A percentile compares a stretch with the other conserved stretches of the same genome.
Conservation (phyloP, 1,139 yeast genomes). For the Nakaseomyces sp. region DNA sequence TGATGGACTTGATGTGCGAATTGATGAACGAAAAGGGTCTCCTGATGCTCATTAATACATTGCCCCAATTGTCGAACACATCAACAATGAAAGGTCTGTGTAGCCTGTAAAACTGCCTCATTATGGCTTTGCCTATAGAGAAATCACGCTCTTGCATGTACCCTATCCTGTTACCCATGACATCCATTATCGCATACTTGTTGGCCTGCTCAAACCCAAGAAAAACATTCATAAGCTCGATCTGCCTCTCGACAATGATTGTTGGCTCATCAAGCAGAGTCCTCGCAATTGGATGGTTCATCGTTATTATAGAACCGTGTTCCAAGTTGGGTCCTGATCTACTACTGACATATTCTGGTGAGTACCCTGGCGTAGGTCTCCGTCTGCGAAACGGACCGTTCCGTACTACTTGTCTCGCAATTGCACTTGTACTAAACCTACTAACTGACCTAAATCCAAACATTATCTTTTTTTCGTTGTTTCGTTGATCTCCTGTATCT, state of each 20-base stretch:
- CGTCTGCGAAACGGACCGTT: slow-evolving; percentile 3
- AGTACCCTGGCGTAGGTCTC: background rate
- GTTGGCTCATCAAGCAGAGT: slow-evolving; percentile 63
- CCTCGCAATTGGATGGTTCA: slow-evolving; percentile 20
- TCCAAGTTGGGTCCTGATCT: background rate
- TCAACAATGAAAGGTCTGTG: slow-evolving; percentile 85
- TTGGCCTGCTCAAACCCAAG: slow-evolving; percentile 91
- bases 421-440: background rate
- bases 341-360: background rate
- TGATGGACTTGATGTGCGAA: slow-evolving; percentile 67
- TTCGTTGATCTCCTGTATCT: too few species aligned
- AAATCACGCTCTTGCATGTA: slow-evolving; percentile 73
- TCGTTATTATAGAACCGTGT: slow-evolving; percentile 11
- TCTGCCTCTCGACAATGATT: slow-evolving; percentile 73
- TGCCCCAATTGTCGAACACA: slow-evolving; percentile 64
- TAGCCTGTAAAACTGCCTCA: slow-evolving; percentile 72
- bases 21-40: slow-evolving; percentile 85
- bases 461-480: background rate
- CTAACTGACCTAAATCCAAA: background rate
- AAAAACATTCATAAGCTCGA: slow-evolving; percentile 79
- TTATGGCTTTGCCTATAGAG: slow-evolving; percentile 57
- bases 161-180: slow-evolving; percentile 67
- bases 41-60: slow-evolving; percentile 56
- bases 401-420: background rate
- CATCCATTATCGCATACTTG: slow-evolving; percentile 63